Evolutionary conservation across 257 asterid genomes (phyloP), one percentile per base, ranked within the genome.

Genomic region (Scutellaria galericulata): DNA sequence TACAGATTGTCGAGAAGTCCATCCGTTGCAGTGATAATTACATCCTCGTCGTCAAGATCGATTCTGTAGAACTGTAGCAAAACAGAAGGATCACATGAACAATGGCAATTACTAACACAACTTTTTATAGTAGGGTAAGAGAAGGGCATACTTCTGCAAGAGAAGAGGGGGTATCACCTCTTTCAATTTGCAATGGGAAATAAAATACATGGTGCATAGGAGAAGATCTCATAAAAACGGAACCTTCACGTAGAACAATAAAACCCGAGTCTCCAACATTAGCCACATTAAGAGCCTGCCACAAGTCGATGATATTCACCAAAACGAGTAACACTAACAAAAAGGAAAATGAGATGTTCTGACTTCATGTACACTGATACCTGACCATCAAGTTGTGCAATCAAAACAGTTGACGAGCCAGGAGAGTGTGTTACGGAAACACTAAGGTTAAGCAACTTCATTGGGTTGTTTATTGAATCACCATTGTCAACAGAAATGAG

Each of bases 191-290:
- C 74, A 79, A 7, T 1, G 99, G 97, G 67, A 87, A 88, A 79
- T 86, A 78, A 83, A 88, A 91, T 59, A 69, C 91, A 35, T 89
- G 91, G 55, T 78, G 72, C 97, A 87, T 88, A 22, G 95, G 93
- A 15, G 87, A 86, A 66, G 92, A 88, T 72, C 74, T 93, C 66
- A 76, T 78, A 75, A 81, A 83, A 68, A 91, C 78, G 41, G 76
- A 74, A 18, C 93, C 90, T 31, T 91, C 75, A 53, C 95, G 86
- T 73, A 91, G 75, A 64, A 89, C 27, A 24, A 91, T 71, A 76
- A 91, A 89, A 59, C 96, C 96, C 6, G 97, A 85, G 85, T 91
- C 93, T 65, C 99, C 99, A 73, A 94, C 74, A 80, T 88, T 91
- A 41, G 84, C 97, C 70, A 86, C 91, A 6, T 80, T 85, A 77